Conservation (phyloP, 768 basidiomycete genomes). For the Lactarius quietus region DNA sequence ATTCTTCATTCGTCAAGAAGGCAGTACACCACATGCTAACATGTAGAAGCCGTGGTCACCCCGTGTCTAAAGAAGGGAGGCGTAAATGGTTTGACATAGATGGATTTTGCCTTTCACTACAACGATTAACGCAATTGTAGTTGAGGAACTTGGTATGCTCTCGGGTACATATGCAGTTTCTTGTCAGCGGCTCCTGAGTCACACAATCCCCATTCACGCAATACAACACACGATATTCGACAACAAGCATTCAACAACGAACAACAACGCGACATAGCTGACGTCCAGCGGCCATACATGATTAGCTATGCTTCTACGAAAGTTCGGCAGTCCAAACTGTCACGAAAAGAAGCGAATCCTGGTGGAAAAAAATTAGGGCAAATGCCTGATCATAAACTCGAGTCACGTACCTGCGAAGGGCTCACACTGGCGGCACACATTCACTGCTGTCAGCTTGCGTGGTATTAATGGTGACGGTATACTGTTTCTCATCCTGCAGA, state of each 20-base stretch:
- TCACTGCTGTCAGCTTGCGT: constrained; percentile 38
- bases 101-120: background rate
- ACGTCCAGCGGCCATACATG: background rate
- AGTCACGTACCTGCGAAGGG: background rate
- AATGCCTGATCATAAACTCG: no score
- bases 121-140: background rate
- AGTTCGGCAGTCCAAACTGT: background rate
- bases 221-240: background rate
- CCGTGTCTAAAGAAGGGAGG: background rate
- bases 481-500: no score
- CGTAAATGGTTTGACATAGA: background rate
- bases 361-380: background rate
- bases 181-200: background rate
- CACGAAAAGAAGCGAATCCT: background rate
- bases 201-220: no score
- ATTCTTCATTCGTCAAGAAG: background rate
- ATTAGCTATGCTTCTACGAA: background rate
- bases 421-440: constrained; percentile 52
- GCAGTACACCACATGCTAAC: background rate
- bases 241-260: background rate
- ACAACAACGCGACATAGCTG: background rate
- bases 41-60: background rate
- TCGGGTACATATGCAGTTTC: no score
- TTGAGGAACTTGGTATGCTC: no score
- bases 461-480: no score